phyloP scores from a whole-genome alignment of 306 rosid species.

The Pueraria montana region DNA sequence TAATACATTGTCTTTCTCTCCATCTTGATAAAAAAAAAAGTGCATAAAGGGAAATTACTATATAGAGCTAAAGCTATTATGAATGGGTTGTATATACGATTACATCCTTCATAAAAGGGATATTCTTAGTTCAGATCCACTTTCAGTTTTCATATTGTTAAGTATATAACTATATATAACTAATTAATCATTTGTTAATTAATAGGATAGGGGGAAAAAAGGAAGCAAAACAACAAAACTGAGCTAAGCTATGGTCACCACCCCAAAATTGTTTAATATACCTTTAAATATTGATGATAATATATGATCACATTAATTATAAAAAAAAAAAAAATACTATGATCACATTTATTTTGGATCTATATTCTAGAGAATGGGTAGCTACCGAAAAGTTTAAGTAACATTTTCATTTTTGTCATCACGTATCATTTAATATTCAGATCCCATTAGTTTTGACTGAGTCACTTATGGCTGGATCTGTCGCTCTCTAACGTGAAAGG shows the following conservation, averaged over 20 bases:
- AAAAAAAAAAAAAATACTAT: too few species aligned
- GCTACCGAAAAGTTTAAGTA: constrained; percentile 19
- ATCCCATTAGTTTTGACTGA: constrained; percentile 50
- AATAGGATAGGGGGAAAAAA: not conserved
- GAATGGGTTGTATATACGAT: constrained; percentile 17
- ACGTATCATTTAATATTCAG: constrained; percentile 29
- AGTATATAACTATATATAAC: not conserved
- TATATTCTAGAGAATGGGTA: constrained; percentile 34
- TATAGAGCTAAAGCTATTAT: not conserved
- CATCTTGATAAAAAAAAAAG: not conserved
- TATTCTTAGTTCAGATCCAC: constrained; percentile 16
- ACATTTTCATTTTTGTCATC: constrained; percentile 17
- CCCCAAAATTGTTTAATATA: constrained; percentile 2
- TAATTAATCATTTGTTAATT: not conserved
- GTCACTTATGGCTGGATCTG: constrained; percentile 51
- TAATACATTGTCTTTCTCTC: not conserved
- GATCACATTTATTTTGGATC: constrained; percentile 38
- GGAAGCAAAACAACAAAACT: not conserved
- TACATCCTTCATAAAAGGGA: constrained; percentile 4
- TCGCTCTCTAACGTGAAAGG: constrained; percentile 41
- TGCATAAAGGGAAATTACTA: not conserved
- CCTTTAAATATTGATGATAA: constrained; percentile 1
- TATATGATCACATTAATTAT: constrained; percentile 39
- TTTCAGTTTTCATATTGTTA: not conserved
- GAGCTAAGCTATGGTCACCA: constrained; percentile 22